These are phyloP conservation scores for Panicum hallii DNA, from an alignment of 202 grass and related monocot species.

Conservation along the genomic window DNA sequence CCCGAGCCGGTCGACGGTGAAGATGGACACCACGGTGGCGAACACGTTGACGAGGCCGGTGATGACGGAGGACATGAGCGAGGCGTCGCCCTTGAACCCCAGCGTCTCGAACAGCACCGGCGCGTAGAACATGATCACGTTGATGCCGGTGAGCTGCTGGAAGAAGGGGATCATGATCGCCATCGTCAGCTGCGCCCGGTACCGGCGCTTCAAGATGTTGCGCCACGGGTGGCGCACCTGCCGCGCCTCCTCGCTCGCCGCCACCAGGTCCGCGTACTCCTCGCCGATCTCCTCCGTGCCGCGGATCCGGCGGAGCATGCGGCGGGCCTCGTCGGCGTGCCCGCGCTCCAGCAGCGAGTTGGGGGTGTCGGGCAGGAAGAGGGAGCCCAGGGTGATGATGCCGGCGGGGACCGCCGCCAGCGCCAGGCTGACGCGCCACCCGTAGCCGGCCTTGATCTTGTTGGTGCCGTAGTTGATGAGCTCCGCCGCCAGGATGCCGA, in stretches of 20 bases:
- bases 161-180: conserved; percentile 82
- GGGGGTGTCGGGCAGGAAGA: conserved; percentile 86
- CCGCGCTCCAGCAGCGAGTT: conserved; percentile 80
- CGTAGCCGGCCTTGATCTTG: conserved; percentile 81
- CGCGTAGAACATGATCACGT: conserved; percentile 95
- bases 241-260: conserved; percentile 70
- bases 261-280: conserved; percentile 79
- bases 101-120: conserved; percentile 84
- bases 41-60: conserved; percentile 72
- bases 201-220: conserved; percentile 66
- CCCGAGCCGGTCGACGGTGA: conserved; percentile 69
- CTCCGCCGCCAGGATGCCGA: conserved; percentile 81
- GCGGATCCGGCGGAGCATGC: conserved; percentile 69
- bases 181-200: conserved; percentile 80
- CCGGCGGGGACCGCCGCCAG: conserved; percentile 70
- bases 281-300: conserved; percentile 62
- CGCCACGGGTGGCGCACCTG: conserved; percentile 72
- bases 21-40: conserved; percentile 63
- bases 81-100: conserved; percentile 71
- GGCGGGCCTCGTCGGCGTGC: conserved; percentile 51
- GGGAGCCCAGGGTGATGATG: conserved; percentile 73
- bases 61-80: conserved; percentile 86
- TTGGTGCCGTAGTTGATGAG: conserved; percentile 84
- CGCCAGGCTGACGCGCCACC: conserved; percentile 77
- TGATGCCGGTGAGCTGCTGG: conserved; percentile 91